Evolutionary conservation across 495 filamentous ascomycete genomes (phyloP), one percentile per base, ranked within the genome.

Genomic region (Annulohypoxylon nitens): DNA sequence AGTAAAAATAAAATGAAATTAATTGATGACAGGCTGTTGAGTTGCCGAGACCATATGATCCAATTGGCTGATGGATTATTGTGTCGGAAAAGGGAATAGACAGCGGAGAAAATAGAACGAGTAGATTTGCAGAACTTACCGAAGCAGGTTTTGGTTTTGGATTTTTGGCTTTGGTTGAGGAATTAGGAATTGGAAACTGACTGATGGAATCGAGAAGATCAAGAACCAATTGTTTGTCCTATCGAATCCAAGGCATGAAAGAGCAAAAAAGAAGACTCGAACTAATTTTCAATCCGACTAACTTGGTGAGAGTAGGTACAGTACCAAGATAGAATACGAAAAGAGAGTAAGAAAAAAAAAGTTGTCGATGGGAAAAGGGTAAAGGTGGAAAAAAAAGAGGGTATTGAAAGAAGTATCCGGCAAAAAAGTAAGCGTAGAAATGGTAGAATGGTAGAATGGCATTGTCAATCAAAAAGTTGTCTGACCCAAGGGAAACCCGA

Each of bases 391-490:
- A 55, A 37, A 58, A 47, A 47, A 47, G 43, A 39, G 48, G 66
- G 67, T 70, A 70, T 74, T 70, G 67, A 67, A 43, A 66, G 62
- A 70, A 63, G 36, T 59, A 70, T 64, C 72, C 72, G 72, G 72
- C 72, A 75, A 75, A 75, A 75, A 75, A 75, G 72, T 75, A 75
- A 75, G 72, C 72, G 48, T 16, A 26, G 12, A 43, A 14, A 14
- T 43, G 14, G 12, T 14, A 43, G 14, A 43, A 14, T 14, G 39
- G 39, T 43, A 43, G 10, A 47, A 47, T n/a, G 43, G 43, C 12
- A 63, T 75, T 75, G 58, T 70, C 43, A 75, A 75, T 75, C 58
- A 70, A 71, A 71, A 71, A 75, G 72, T 75, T 75, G 72, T 75
- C 72, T 75, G 72, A 75, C 72, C 72, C 58, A 70, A 75, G 47